A percentile compares a stretch with the other conserved stretches of the same genome.
Conservation (phyloP, 768 basidiomycete species). For the Mycena chlorophos region DNA sequence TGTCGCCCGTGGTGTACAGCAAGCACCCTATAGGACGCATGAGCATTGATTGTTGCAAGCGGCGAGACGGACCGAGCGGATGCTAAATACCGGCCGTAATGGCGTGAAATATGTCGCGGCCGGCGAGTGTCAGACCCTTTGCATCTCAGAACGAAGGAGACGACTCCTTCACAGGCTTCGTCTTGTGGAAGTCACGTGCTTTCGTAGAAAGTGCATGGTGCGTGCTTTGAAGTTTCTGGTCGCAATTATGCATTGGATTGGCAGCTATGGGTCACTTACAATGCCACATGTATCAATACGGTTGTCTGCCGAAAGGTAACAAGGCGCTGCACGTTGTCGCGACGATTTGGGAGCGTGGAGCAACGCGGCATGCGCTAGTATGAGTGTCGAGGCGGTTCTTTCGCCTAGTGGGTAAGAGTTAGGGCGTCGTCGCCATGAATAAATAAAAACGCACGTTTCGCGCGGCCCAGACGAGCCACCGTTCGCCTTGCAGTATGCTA, state of each 20-base stretch:
- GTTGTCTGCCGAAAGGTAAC: constrained; percentile 77
- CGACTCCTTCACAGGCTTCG: constrained; percentile 52
- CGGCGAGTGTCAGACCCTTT: constrained; percentile 48
- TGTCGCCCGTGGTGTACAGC: constrained; percentile 87
- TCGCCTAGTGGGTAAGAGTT: constrained; percentile 56
- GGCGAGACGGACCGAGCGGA: constrained; percentile 52
- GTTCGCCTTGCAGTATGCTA: constrained; percentile 66
- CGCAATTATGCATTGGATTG: background rate
- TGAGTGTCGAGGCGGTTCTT: constrained; percentile 81
- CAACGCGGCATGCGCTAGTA: constrained; percentile 78
- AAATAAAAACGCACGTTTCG: constrained; percentile 57
- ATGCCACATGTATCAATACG: constrained; percentile 82
- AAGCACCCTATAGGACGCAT: constrained; percentile 60
- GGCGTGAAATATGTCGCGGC: constrained; percentile 53
- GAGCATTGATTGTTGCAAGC: constrained; percentile 1
- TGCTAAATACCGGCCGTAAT: constrained; percentile 76
- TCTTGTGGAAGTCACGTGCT: constrained; percentile 63
- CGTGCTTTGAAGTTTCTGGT: constrained; percentile 83
- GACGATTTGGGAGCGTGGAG: constrained; percentile 59
- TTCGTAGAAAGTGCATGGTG: constrained; percentile 79
- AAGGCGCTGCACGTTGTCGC: constrained; percentile 67
- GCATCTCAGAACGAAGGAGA: constrained; percentile 84
- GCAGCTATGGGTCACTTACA: no score
- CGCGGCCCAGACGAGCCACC: constrained; percentile 86
- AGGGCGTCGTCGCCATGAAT: constrained; percentile 25